Evolutionary conservation across 495 filamentous ascomycete genomes (phyloP).

Genomic region (Neurospora sp.): DNA sequence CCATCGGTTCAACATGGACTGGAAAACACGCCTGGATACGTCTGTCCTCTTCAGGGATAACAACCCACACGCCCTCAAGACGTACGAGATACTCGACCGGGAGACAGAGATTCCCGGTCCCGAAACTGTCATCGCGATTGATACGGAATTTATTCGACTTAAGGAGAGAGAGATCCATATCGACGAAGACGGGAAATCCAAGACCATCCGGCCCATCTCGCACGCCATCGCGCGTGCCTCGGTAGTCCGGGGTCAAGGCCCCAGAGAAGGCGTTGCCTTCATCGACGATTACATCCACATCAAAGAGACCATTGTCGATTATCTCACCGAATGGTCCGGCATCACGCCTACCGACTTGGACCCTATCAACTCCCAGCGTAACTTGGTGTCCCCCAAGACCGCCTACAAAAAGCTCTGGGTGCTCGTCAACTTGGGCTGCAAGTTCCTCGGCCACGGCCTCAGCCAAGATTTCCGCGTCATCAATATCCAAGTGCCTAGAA

Average conservation of each 20-base stretch:
- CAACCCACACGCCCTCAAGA: conserved; percentile 16
- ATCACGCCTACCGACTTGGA: conserved; percentile 80
- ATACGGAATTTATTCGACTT: conserved; percentile 90
- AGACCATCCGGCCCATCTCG: conserved; percentile 75
- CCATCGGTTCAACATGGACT: conserved; percentile 68
- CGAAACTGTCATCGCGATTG: conserved; percentile 73
- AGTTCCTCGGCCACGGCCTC: conserved; percentile 89
- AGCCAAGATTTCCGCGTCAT: conserved; percentile 93
- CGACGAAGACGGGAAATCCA: conserved; percentile 77
- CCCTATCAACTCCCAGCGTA: conserved; percentile 57
- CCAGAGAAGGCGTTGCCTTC: conserved; percentile 70
- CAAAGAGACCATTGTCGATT: conserved; percentile 86
- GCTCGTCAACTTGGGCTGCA: conserved; percentile 83
- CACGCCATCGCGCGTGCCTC: conserved; percentile 82
- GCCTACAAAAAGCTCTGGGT: conserved; percentile 98
- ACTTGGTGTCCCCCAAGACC: conserved; percentile 74
- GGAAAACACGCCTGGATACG: conserved; percentile 77
- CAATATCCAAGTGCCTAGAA: conserved; percentile 89
- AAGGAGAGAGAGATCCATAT: conserved; percentile 87
- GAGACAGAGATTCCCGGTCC: conserved; percentile 53
- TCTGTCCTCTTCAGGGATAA: conserved; percentile 66
- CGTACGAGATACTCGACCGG: conserved; percentile 50
- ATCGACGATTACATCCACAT: conserved; percentile 96
- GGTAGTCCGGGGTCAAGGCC: conserved; percentile 68
- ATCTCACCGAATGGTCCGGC: conserved; percentile 86